Base-by-base conservation (phyloP, 2,329 filamentous ascomycete species). In the Colletotrichum echinochloae region DNA sequence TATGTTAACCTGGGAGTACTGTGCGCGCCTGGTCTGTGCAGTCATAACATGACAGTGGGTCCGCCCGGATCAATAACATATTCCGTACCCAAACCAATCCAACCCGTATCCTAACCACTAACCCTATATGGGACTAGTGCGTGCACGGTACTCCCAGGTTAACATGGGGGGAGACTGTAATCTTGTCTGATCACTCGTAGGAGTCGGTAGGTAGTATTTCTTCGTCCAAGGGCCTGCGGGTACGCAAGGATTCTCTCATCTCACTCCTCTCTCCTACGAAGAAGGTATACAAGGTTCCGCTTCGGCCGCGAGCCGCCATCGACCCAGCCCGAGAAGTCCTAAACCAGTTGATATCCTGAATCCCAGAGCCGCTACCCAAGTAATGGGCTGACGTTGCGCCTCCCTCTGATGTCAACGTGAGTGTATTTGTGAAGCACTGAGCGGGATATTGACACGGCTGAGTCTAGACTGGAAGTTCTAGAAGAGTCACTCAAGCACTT, bases 201-300 rank as follows among this genome's bases (percentile, higher is more conserved):
- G n/a, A n/a, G n/a, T n/a, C n/a, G n/a, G n/a, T n/a, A n/a, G n/a
- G n/a, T n/a, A n/a, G n/a, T n/a, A n/a, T n/a, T n/a, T n/a, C n/a
- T 4, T 60, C 12, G 9, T 41, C 37, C 30, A 33, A 33, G 30
- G 4, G 30, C 20, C 41, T 44, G 41, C 18, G 20, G 41, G 18
- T 44, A 18, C 56, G 48, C 62, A 49, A 65, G 18, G 54, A 35
- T 16, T 70, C 35, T 60, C 56, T 70, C 62, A 30, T 65, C 39
- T 60, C 23, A 14, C n/a, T 54, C 11, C 61, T 60, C 61, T n/a
- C 66, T 65, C 37, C 55, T 18, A 33, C 48, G 14, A 55, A 23
- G n/a, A n/a, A n/a, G n/a, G 18, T 48, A 48, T 11, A 33, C 46
- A 52, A 54, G 39, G 33, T 60, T 60, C 55, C 37, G 48, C 37